phyloP scores from a whole-genome alignment of 2,329 filamentous ascomycete genomes.

The Diaporthe citri region DNA sequence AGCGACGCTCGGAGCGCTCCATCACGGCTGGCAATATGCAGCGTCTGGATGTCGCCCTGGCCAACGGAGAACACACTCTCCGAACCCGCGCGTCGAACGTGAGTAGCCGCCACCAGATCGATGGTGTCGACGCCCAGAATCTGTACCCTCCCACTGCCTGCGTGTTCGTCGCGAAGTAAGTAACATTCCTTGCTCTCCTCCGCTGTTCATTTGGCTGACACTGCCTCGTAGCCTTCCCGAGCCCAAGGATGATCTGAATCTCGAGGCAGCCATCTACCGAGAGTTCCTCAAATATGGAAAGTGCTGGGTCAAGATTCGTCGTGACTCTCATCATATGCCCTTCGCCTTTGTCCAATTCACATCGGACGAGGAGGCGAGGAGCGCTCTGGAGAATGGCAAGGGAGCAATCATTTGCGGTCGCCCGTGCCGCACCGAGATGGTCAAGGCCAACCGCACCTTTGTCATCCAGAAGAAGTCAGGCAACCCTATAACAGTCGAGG shows the following conservation, averaged over 20 bases:
- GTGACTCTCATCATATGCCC: slow-evolving; percentile 69
- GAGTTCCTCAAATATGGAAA: slow-evolving; percentile 67
- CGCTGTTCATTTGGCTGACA: slow-evolving; percentile 37
- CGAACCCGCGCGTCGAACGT: slow-evolving; percentile 39
- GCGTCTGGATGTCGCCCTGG: slow-evolving; percentile 28
- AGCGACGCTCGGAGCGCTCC: slow-evolving; percentile 31
- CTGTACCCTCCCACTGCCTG: slow-evolving; percentile 68
- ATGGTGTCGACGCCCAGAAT: slow-evolving; percentile 62
- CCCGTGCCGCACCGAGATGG: slow-evolving; percentile 70
- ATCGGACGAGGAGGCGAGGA: slow-evolving; percentile 58
- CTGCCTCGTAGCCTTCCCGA: slow-evolving; percentile 64
- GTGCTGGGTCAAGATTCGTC: slow-evolving; percentile 73
- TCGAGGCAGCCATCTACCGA: slow-evolving; percentile 65
- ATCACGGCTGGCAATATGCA: slow-evolving; percentile 23
- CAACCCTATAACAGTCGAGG: slow-evolving; percentile 53
- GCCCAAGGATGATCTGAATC: slow-evolving; percentile 60
- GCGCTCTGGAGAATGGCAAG: slow-evolving; percentile 61
- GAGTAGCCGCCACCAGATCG: slow-evolving; percentile 40
- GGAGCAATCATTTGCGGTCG: slow-evolving; percentile 66
- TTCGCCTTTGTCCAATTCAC: slow-evolving; percentile 75
- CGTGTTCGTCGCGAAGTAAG: slow-evolving; percentile 77
- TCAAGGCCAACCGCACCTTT: slow-evolving; percentile 72
- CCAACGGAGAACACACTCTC: slow-evolving; percentile 28
- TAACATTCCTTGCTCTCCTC: slow-evolving; percentile 36
- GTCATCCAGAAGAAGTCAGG: slow-evolving; percentile 59